Evolutionary conservation across 2,329 filamentous ascomycete species (phyloP).

Genomic region (Aspergillus sp.): DNA sequence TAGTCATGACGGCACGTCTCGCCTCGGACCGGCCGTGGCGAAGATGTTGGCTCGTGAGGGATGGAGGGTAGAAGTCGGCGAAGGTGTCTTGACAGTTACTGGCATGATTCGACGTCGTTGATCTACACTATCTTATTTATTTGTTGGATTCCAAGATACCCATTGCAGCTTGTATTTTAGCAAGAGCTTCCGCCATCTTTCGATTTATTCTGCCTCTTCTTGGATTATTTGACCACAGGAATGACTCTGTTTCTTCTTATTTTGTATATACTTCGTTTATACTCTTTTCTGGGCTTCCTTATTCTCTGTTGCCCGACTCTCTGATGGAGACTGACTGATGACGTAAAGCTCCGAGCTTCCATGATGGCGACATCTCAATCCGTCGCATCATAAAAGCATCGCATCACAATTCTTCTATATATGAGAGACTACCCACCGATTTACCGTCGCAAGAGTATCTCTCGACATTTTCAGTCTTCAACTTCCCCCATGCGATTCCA

Average conservation of each 20-base stretch:
- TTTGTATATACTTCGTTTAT: too few species aligned
- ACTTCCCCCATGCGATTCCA: slow-evolving; percentile 28
- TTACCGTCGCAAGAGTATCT: background rate
- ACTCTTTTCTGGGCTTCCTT: background rate
- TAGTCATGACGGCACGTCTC: slow-evolving; percentile 71
- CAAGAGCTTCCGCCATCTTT: background rate
- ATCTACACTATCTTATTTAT: slow-evolving; percentile 6
- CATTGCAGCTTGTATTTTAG: background rate
- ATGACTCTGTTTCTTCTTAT: too few species aligned
- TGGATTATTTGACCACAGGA: background rate
- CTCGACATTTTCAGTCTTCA: background rate
- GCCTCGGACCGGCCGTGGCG: slow-evolving; percentile 76
- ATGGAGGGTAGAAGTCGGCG: slow-evolving; percentile 75
- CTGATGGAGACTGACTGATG: too few species aligned
- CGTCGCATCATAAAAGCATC: too few species aligned
- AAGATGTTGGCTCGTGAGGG: slow-evolving; percentile 73
- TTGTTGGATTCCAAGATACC: slow-evolving; percentile 17
- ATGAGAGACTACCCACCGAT: background rate
- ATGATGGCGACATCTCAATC: too few species aligned
- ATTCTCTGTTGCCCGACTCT: background rate
- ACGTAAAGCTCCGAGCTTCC: too few species aligned
- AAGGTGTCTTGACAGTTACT: slow-evolving; percentile 68
- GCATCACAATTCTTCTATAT: too few species aligned
- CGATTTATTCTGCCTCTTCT: slow-evolving; percentile 8
- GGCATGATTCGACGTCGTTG: slow-evolving; percentile 49